A percentile compares a stretch with the other conserved stretches of the same genome.
These are phyloP conservation scores for Ziziphus jujuba DNA, from an alignment of 306 rosid species.

Conservation along the genomic window DNA sequence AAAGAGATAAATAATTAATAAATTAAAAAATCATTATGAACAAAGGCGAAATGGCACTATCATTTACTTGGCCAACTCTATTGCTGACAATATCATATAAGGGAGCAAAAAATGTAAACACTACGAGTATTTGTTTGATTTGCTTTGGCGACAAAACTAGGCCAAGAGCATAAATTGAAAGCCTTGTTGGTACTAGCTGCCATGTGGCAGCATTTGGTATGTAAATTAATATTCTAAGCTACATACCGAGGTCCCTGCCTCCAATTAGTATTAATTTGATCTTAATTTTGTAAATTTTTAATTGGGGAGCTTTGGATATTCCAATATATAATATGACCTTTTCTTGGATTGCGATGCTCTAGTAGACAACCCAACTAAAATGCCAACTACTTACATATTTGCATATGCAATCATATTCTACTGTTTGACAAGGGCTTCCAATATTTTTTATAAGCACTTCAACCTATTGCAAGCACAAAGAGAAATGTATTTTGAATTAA, in stretches of 20 bases:
- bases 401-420: no score
- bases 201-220: not conserved
- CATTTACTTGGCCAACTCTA: slow-evolving; percentile 14
- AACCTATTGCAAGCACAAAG: no score
- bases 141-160: not conserved
- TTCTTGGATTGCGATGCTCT: not conserved
- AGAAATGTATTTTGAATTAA: no score
- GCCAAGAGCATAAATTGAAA: no score
- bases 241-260: not conserved
- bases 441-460: no score
- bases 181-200: no score
- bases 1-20: no score
- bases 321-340: not conserved
- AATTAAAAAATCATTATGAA: not conserved
- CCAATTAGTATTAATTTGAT: not conserved
- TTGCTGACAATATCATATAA: not conserved
- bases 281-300: not conserved
- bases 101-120: no score
- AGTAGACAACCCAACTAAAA: not conserved
- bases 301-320: not conserved
- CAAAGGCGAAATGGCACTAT: not conserved
- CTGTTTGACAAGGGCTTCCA: no score
- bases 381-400: not conserved
- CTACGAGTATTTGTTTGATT: not conserved
- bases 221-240: not conserved